Evolutionary conservation across 2,329 filamentous ascomycete genomes (phyloP).

Genomic region (Penicillium sp.): DNA sequence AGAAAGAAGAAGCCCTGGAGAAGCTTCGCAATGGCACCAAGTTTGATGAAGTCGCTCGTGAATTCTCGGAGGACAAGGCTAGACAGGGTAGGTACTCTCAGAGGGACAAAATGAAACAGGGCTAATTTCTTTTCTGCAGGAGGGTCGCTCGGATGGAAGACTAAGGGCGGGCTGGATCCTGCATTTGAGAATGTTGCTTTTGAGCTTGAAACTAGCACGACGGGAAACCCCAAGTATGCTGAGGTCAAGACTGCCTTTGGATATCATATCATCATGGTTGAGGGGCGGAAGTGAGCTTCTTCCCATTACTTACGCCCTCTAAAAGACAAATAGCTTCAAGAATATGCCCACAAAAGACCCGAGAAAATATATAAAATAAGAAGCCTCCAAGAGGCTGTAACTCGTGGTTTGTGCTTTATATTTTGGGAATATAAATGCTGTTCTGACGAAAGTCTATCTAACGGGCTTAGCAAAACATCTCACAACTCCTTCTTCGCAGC

Average conservation of each 20-base stretch:
- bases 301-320: background rate
- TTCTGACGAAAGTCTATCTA: background rate
- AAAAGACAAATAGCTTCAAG: background rate
- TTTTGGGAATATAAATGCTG: conserved; percentile 2
- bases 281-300: conserved; percentile 48
- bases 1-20: conserved; percentile 57
- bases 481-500: conserved; percentile 26
- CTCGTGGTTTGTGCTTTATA: background rate
- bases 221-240: conserved; percentile 51
- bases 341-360: background rate
- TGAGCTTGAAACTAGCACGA: conserved; percentile 54
- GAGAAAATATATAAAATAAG: conserved; percentile 1
- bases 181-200: conserved; percentile 57
- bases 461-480: background rate
- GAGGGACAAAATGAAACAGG: background rate
- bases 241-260: conserved; percentile 57
- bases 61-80: conserved; percentile 59
- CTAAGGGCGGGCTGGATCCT: conserved; percentile 47
- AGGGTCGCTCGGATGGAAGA: conserved; percentile 57
- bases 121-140: conserved; percentile 33
- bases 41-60: conserved; percentile 57
- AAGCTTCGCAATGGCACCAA: conserved; percentile 53
- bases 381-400: background rate
- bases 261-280: conserved; percentile 63
- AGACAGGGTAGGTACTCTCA: conserved; percentile 40